phyloP scores from a whole-genome alignment of 1,139 yeast species.

The Kluyveromyces marxianus region DNA sequence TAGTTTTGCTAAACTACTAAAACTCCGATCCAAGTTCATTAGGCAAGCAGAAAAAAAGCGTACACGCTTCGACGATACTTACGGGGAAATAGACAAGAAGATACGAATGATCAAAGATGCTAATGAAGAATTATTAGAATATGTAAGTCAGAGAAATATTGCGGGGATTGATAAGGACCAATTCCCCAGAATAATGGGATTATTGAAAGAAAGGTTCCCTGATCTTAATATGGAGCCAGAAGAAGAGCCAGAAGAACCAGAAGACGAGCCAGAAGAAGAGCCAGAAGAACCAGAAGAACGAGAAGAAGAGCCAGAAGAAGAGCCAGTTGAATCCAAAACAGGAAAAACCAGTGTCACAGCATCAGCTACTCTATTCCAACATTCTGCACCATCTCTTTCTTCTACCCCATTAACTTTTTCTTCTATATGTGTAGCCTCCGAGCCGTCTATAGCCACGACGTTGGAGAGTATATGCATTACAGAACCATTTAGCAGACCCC shows the following conservation, averaged over 20 bases:
- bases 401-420: neutral
- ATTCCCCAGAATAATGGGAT: neutral
- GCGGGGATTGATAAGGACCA: neutral
- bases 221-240: neutral
- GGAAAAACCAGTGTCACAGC: too few relatives aligned
- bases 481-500: conserved; percentile 4
- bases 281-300: neutral
- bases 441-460: conserved; percentile 16
- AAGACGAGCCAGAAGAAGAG: neutral
- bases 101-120: conserved; percentile 1
- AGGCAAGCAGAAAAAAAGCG: conserved; percentile 1
- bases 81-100: neutral
- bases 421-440: conserved; percentile 7
- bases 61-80: neutral
- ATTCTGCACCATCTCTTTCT: neutral
- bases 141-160: neutral
- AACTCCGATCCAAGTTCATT: conserved; percentile 5
- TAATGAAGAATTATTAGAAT: conserved; percentile 2
- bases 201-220: neutral
- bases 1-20: conserved; percentile 14
- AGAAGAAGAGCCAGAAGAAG: neutral
- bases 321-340: neutral
- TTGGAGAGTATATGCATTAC: conserved; percentile 12
- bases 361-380: too few relatives aligned
- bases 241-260: neutral